Conservation (phyloP, 2,329 filamentous ascomycete species). For the Cucurbitaria berberidis region DNA sequence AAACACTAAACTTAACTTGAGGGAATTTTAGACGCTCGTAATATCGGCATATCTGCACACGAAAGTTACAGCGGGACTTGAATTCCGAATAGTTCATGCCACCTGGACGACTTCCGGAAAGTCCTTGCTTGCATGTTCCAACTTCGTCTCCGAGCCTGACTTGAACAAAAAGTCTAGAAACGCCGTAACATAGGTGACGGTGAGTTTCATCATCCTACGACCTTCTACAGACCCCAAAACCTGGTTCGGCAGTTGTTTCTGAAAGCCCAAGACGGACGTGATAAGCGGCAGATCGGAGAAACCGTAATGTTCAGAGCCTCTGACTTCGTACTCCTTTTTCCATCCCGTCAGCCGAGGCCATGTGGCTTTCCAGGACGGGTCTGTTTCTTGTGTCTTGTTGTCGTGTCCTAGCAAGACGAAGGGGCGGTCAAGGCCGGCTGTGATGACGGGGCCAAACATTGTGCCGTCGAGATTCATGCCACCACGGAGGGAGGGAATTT, state of each 20-base stretch:
- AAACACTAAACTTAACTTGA: too few relatives aligned
- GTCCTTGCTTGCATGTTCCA: neutral
- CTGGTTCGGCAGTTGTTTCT: constrained; percentile 22
- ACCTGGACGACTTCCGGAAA: constrained; percentile 25
- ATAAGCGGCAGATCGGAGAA: constrained; percentile 36
- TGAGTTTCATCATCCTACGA: constrained; percentile 24
- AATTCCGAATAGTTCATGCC: neutral
- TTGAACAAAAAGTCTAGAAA: constrained; percentile 33
- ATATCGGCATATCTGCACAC: too few relatives aligned
- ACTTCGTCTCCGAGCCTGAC: constrained; percentile 5
- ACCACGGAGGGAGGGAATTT: constrained; percentile 26
- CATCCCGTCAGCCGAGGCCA: constrained; percentile 32
- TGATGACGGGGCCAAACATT: constrained; percentile 32
- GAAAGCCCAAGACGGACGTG: constrained; percentile 19
- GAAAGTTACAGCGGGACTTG: neutral
- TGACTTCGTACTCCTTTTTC: constrained; percentile 37
- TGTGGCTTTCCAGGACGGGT: constrained; percentile 33
- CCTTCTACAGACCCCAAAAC: constrained; percentile 32
- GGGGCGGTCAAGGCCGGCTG: constrained; percentile 18
- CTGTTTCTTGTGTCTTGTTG: constrained; percentile 36
- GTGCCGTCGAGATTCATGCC: constrained; percentile 47
- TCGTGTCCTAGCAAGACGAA: constrained; percentile 37
- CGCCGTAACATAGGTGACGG: constrained; percentile 21
- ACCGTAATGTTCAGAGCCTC: constrained; percentile 33
- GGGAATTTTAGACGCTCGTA: too few relatives aligned